phyloP scores from a whole-genome alignment of 495 filamentous ascomycete species.

The Acidiella bohemica region DNA sequence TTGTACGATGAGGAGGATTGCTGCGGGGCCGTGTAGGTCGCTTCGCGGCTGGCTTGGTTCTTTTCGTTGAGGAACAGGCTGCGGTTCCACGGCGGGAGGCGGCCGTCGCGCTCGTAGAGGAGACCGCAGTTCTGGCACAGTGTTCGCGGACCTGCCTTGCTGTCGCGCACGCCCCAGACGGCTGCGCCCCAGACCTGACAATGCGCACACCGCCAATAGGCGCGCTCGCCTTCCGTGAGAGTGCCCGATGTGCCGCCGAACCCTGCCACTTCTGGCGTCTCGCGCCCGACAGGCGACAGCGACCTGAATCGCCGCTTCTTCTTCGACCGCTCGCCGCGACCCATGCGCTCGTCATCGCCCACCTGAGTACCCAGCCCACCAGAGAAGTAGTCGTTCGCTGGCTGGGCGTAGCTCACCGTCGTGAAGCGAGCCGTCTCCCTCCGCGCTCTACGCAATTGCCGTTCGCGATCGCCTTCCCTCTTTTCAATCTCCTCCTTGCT shows the following conservation, averaged over 20 bases:
- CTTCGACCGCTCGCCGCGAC: conserved; percentile 76
- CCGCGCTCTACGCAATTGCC: conserved; percentile 72
- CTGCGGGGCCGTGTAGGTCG: neutral
- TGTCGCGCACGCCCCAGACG: conserved; percentile 90
- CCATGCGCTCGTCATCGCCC: conserved; percentile 51
- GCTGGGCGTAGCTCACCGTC: conserved; percentile 51
- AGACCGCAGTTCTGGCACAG: conserved; percentile 92
- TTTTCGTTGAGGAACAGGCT: conserved; percentile 38
- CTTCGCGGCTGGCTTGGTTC: conserved; percentile 7
- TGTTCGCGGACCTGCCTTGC: conserved; percentile 72
- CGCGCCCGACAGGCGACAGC: conserved; percentile 29
- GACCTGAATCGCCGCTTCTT: conserved; percentile 89
- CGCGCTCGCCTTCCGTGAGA: conserved; percentile 45
- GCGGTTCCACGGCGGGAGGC: conserved; percentile 70
- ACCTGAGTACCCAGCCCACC: conserved; percentile 12
- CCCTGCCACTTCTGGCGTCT: conserved; percentile 33
- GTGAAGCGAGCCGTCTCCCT: conserved; percentile 89
- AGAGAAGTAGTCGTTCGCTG: conserved; percentile 30
- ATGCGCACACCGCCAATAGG: conserved; percentile 80
- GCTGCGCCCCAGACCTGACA: conserved; percentile 78
- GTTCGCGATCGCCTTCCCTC: conserved; percentile 83
- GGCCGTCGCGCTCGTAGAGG: conserved; percentile 72
- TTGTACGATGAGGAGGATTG: too few species aligned
- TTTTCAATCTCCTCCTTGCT: conserved; percentile 97
- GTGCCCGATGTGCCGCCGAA: conserved; percentile 22